Evolutionary conservation across 345 rosid genomes (phyloP), one percentile per base, ranked within the genome.

Genomic region (Aquilaria yunnanensis): DNA sequence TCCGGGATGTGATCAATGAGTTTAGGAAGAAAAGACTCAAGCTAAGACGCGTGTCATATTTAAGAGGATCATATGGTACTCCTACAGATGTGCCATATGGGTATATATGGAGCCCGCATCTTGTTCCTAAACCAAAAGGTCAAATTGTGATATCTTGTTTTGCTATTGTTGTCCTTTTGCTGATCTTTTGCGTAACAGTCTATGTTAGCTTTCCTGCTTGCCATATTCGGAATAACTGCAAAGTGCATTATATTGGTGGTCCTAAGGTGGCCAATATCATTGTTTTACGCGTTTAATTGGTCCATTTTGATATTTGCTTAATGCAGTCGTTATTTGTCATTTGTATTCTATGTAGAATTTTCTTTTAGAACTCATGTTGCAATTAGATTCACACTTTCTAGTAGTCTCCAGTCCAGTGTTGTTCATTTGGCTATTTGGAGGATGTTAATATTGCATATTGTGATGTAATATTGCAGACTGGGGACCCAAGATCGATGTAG

Each of bases 41-140:
- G 81, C 81, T 88, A 58, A 84, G 96, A 12, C 97, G 96, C 64
- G 94, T 91, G 30, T 88, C 96, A 12, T 91, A 91, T 77, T 85
- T 91, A 71, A 91, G 97, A 75, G 96, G 97, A 70, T 83, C 97
- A 47, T 88, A 91, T 55, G 89, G 87, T 52, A 80, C 81, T 68
- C 94, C 86, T 32, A 80, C 88, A 56, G 81, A 88, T 49, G 78
- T 85, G 12, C 96, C 97, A 23, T 54, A 88, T 80, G 97, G 96
- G 69, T 91, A 91, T 65, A 86, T 91, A 75, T 91, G 97, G 97
- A 91, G 97, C 68, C 96, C 96, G 57, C 89, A 86, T 58, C 96
- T 86, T 63, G 96, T 88, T 63, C 97, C 97, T 45, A 91, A 91
- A 80, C 97, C 96, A 62, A 88, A 91, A 91, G 97, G 97, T 91